These are phyloP conservation scores for Emericellopsis terricola DNA, from an alignment of 495 filamentous ascomycete species.

Conservation along the genomic window DNA sequence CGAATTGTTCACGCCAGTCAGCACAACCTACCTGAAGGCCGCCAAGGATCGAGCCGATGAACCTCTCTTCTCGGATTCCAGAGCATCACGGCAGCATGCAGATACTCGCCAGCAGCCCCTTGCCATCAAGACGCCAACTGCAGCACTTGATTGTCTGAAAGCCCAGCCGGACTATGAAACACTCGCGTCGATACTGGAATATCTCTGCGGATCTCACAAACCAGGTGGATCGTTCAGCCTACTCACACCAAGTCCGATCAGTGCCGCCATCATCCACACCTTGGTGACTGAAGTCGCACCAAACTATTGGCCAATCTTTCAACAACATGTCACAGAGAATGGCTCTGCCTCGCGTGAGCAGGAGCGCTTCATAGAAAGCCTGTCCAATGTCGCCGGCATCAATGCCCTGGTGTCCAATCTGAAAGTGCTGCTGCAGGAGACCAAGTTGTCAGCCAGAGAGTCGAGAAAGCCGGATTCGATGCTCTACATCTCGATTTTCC, in stretches of 20 bases:
- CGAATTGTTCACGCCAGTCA: conserved; percentile 28
- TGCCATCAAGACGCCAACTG: conserved; percentile 24
- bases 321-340: too few species aligned
- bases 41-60: conserved; percentile 3
- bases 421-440: conserved; percentile 28
- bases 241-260: conserved; percentile 38
- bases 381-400: conserved; percentile 55
- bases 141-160: conserved; percentile 44
- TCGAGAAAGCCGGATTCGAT: conserved; percentile 15
- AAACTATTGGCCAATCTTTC: conserved; percentile 59
- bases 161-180: conserved; percentile 43
- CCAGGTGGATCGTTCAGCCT: conserved; percentile 34
- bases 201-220: conserved; percentile 18
- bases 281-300: conserved; percentile 54
- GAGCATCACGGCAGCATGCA: conserved; percentile 6
- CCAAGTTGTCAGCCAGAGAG: conserved; percentile 15
- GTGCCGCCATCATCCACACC: conserved; percentile 50
- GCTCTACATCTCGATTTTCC: conserved; percentile 19
- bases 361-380: conserved; percentile 39
- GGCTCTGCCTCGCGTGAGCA: conserved; percentile 8
- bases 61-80: conserved; percentile 6
- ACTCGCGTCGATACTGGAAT: conserved; percentile 32
- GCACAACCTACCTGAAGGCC: conserved; percentile 17
- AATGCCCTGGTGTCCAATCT: conserved; percentile 49
- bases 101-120: conserved; percentile 6